Conservation (phyloP, 2,329 filamentous ascomycete species). For the Cryphonectria japonica region DNA sequence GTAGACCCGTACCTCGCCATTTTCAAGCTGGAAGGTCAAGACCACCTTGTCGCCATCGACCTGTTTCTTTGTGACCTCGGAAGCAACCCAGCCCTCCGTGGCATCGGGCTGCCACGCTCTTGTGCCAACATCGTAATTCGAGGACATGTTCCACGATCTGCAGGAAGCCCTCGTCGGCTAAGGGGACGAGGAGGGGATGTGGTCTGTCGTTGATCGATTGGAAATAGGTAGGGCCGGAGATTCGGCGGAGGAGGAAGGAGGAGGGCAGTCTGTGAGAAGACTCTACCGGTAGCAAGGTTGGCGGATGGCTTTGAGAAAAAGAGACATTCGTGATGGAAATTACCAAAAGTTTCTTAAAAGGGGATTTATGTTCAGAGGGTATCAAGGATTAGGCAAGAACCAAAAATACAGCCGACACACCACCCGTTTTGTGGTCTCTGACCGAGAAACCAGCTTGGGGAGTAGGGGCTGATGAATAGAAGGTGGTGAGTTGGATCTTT, state of each 20-base stretch:
- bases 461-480: slow-evolving; percentile 6
- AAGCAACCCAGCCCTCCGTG: slow-evolving; percentile 96
- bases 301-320: slow-evolving; percentile 25
- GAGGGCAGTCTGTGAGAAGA: slow-evolving; percentile 26
- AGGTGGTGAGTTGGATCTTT: background rate
- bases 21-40: slow-evolving; percentile 86
- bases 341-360: slow-evolving; percentile 15
- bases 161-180: slow-evolving; percentile 19
- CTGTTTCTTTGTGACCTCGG: slow-evolving; percentile 86
- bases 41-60: slow-evolving; percentile 84
- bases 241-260: slow-evolving; percentile 9
- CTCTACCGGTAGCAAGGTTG: slow-evolving; percentile 31
- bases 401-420: slow-evolving; percentile 20
- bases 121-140: slow-evolving; percentile 94
- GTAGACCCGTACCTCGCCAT: slow-evolving; percentile 75
- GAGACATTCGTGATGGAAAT: slow-evolving; percentile 29
- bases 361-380: slow-evolving; percentile 15
- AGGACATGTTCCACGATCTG: slow-evolving; percentile 67
- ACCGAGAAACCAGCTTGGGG: slow-evolving; percentile 12
- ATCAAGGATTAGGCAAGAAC: slow-evolving; percentile 23
- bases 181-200: slow-evolving; percentile 5
- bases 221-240: slow-evolving; percentile 13
- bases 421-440: slow-evolving; percentile 19
- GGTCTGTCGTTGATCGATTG: slow-evolving; percentile 22
- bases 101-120: slow-evolving; percentile 97